Evolutionary conservation across 345 rosid genomes (phyloP).

Genomic region (Excoecaria agallocha): DNA sequence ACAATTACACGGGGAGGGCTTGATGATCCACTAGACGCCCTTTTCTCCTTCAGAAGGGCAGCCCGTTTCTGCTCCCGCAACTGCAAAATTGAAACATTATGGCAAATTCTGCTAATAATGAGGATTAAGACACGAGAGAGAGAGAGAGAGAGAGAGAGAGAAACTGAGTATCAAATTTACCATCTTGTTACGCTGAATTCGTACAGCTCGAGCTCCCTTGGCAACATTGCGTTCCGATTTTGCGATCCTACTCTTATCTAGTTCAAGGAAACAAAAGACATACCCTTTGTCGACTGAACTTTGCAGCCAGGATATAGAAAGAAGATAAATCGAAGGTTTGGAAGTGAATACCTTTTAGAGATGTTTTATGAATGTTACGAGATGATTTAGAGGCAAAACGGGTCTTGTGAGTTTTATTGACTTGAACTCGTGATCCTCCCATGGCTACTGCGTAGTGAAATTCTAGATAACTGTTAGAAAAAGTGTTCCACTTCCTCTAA

Average conservation of each 20-base stretch:
- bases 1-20: slow-evolving; percentile 81
- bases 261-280: slow-evolving; percentile 3
- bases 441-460: slow-evolving; percentile 32
- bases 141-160: no score
- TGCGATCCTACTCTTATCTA: slow-evolving; percentile 60
- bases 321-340: not conserved
- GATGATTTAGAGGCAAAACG: slow-evolving; percentile 76
- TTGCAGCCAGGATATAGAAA: not conserved
- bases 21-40: slow-evolving; percentile 53
- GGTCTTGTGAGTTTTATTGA: slow-evolving; percentile 80
- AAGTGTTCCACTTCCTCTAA: slow-evolving; percentile 4
- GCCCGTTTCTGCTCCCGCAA: slow-evolving; percentile 80
- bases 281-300: not conserved
- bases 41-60: slow-evolving; percentile 71
- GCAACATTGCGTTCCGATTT: slow-evolving; percentile 56
- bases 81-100: slow-evolving; percentile 28
- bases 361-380: slow-evolving; percentile 69
- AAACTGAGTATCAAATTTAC: slow-evolving; percentile 28
- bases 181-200: slow-evolving; percentile 79
- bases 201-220: slow-evolving; percentile 67
- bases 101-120: no score
- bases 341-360: slow-evolving; percentile 48
- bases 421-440: slow-evolving; percentile 78
- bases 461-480: slow-evolving; percentile 4
- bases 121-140: no score